A percentile compares a stretch with the other conserved stretches of the same genome.
These are phyloP conservation scores for Geotrichum klebahnii DNA, from an alignment of 1,139 yeast species.

Conservation along the genomic window DNA sequence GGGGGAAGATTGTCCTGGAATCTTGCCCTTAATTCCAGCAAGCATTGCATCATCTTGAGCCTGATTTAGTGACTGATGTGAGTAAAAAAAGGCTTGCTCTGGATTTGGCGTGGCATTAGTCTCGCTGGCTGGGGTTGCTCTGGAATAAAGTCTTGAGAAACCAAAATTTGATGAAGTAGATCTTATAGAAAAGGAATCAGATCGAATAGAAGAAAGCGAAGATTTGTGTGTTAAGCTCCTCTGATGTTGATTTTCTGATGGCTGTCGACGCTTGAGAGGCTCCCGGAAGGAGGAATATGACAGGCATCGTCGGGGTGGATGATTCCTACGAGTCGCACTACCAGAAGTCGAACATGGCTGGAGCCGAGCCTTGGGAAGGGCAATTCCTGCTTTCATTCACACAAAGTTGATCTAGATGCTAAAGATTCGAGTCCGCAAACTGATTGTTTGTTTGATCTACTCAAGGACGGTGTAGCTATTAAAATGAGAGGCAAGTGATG, in stretches of 20 bases:
- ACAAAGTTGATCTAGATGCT: background rate
- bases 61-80: conserved; percentile 7
- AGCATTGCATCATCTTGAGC: conserved; percentile 9
- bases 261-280: background rate
- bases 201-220: background rate
- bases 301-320: conserved; percentile 6
- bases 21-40: conserved; percentile 14
- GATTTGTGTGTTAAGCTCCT: background rate
- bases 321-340: conserved; percentile 4
- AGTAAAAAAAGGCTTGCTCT: conserved; percentile 9
- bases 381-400: conserved; percentile 14
- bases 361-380: conserved; percentile 16
- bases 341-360: conserved; percentile 9
- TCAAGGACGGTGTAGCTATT: background rate
- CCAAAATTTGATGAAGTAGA: background rate
- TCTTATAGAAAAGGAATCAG: conserved; percentile 4
- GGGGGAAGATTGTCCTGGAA: background rate
- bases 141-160: background rate
- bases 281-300: conserved; percentile 1
- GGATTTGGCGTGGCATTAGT: background rate
- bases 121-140: background rate
- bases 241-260: background rate
- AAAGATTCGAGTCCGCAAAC: background rate
- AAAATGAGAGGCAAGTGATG: background rate
- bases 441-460: background rate